Evolutionary conservation across 768 basidiomycete species (phyloP).

Genomic region (Psilocybe tampanensis): DNA sequence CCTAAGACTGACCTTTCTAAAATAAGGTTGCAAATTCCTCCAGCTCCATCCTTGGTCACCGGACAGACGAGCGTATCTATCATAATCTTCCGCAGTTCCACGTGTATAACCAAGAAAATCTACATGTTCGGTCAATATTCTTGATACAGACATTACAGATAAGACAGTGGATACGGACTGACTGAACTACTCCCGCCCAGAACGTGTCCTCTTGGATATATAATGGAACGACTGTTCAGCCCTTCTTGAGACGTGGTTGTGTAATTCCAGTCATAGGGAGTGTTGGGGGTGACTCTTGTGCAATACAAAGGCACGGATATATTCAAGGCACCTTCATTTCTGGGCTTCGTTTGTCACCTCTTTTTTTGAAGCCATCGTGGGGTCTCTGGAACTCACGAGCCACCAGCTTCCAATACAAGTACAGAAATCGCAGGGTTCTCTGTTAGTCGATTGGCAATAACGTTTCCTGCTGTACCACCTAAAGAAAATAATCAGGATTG

Average conservation of each 20-base stretch:
- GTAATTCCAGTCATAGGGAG: slow-evolving; percentile 33
- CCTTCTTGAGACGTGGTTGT: slow-evolving; percentile 27
- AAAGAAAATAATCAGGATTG: neutral
- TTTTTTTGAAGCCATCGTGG: neutral
- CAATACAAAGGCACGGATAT: neutral
- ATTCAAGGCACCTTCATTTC: neutral
- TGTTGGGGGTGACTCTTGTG: neutral
- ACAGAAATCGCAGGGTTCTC: neutral
- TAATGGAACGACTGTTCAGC: slow-evolving; percentile 20
- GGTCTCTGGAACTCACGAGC: neutral
- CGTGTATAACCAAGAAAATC: slow-evolving; percentile 30
- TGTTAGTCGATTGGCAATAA: neutral
- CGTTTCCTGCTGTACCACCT: slow-evolving; percentile 3
- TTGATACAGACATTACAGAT: neutral
- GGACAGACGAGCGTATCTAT: slow-evolving; percentile 48
- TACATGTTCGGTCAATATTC: slow-evolving; percentile 1
- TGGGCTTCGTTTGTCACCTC: neutral
- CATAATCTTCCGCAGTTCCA: slow-evolving; percentile 45
- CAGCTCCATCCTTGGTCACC: slow-evolving; percentile 51
- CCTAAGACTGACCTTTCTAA: slow-evolving; percentile 21
- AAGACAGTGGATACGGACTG: neutral
- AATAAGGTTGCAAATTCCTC: slow-evolving; percentile 24
- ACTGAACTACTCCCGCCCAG: slow-evolving; percentile 31
- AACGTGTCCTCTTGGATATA: slow-evolving; percentile 26
- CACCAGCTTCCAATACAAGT: neutral